Percentiles rank a stretch among this genome's conserved stretches.
phyloP scores from a whole-genome alignment of 2,329 filamentous ascomycete genomes.

The Ophiostoma sp. region DNA sequence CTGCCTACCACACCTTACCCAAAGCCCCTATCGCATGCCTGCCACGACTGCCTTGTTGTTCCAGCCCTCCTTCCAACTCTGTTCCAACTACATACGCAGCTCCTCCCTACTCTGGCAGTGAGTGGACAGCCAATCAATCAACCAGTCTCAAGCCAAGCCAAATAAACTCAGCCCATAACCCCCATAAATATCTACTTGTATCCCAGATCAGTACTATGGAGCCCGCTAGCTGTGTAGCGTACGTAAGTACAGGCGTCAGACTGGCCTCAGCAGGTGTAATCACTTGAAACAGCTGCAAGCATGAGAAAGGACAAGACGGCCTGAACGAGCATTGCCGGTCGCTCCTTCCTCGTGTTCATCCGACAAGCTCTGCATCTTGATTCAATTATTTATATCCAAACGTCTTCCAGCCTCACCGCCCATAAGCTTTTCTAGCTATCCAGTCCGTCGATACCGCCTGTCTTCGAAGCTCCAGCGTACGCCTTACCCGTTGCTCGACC shows the following conservation, averaged over 20 bases:
- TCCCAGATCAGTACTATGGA: neutral
- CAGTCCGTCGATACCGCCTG: neutral
- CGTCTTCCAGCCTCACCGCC: neutral
- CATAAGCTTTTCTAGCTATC: neutral
- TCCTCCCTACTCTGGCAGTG: neutral
- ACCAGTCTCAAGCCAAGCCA: neutral
- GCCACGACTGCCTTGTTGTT: neutral
- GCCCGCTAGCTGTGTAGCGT: neutral
- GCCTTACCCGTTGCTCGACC: neutral
- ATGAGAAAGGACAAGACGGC: neutral
- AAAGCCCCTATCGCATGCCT: neutral
- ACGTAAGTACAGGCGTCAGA: slow-evolving; percentile 1
- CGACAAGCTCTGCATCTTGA: neutral
- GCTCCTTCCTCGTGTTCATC: neutral
- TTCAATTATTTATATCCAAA: neutral
- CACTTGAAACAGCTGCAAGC: neutral
- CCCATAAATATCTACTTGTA: neutral
- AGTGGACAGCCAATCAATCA: neutral
- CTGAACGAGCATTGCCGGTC: neutral
- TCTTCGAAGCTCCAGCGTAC: neutral
- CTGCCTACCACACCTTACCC: neutral
- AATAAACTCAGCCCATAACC: neutral
- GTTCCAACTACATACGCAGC: neutral
- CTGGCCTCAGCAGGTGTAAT: neutral
- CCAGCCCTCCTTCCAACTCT: slow-evolving; percentile 1